phyloP scores from a whole-genome alignment of 139 green algal genomes.

The Ulvella scutata region DNA sequence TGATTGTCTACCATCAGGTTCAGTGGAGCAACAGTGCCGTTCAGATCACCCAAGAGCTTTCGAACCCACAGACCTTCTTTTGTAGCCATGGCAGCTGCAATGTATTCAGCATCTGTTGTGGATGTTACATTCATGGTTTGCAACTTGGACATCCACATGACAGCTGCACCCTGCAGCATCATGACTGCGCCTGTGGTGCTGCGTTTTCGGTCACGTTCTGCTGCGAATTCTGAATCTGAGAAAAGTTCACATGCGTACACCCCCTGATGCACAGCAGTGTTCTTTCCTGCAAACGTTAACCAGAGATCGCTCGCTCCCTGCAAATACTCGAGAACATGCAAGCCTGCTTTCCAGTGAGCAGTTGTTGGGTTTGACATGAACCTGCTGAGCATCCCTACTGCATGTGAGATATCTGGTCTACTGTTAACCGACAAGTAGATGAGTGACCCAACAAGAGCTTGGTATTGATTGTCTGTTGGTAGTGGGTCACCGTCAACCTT shows the following conservation, averaged over 20 bases:
- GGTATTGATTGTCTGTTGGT: background rate
- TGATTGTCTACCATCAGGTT: slow-evolving; percentile 19
- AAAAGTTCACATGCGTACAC: slow-evolving; percentile 8
- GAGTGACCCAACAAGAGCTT: slow-evolving; percentile 12
- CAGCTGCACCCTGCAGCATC: slow-evolving; percentile 12
- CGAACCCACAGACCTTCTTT: slow-evolving; percentile 19
- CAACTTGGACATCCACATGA: slow-evolving; percentile 15
- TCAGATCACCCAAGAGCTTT: slow-evolving; percentile 9
- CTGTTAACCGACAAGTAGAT: slow-evolving; percentile 12
- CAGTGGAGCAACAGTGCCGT: background rate
- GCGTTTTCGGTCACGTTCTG: slow-evolving; percentile 9
- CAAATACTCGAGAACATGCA: slow-evolving; percentile 14
- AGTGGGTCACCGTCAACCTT: background rate
- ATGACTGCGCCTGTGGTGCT: slow-evolving; percentile 28
- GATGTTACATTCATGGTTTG: slow-evolving; percentile 17
- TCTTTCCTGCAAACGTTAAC: slow-evolving; percentile 9
- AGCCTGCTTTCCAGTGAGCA: slow-evolving; percentile 19
- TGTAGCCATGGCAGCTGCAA: slow-evolving; percentile 7
- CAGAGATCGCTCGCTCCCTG: background rate
- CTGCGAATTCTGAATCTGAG: slow-evolving; percentile 23
- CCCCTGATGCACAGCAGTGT: too few relatives aligned
- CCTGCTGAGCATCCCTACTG: slow-evolving; percentile 16
- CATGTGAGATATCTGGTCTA: slow-evolving; percentile 21
- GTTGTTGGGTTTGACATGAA: slow-evolving; percentile 17
- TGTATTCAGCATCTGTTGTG: slow-evolving; percentile 21